Conservation (phyloP, 192 early-diverging fungal species). For the Globomyces pollinis-pini region DNA sequence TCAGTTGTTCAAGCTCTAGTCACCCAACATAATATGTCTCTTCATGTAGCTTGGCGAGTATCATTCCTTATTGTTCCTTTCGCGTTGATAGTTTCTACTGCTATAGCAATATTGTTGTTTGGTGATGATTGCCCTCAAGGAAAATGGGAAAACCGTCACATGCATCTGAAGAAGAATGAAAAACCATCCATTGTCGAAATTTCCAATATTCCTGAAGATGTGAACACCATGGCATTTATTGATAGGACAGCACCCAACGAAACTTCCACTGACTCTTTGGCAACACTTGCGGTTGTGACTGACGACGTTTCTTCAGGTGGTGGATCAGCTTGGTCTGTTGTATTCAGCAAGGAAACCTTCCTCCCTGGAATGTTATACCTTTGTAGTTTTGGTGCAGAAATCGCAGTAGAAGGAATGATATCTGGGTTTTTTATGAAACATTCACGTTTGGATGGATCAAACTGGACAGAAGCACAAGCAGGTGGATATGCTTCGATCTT, state of each 20-base stretch:
- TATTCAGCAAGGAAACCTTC: conserved; percentile 19
- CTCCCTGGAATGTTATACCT: conserved; percentile 51
- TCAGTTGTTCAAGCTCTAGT: conserved; percentile 35
- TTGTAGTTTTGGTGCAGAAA: conserved; percentile 58
- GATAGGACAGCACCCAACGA: neutral
- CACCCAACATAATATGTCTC: conserved; percentile 7
- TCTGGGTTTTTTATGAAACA: conserved; percentile 34
- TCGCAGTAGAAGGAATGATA: conserved; percentile 51
- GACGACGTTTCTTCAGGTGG: neutral
- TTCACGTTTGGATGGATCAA: conserved; percentile 22
- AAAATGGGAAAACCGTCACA: conserved; percentile 14
- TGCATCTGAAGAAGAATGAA: neutral
- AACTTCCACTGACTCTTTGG: neutral
- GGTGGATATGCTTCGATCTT: conserved; percentile 48
- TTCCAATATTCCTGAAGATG: neutral
- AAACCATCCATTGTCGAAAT: neutral
- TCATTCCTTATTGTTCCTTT: conserved; percentile 30
- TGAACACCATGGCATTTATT: neutral
- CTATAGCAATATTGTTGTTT: conserved; percentile 21
- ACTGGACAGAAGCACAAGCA: conserved; percentile 24
- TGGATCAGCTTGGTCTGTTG: neutral
- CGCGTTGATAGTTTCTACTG: conserved; percentile 26
- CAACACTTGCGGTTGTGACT: neutral
- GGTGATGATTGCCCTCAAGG: conserved; percentile 35
- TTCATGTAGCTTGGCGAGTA: conserved; percentile 40